These are phyloP conservation scores for Echria macrotheca DNA, from an alignment of 495 filamentous ascomycete species.

Conservation along the genomic window DNA sequence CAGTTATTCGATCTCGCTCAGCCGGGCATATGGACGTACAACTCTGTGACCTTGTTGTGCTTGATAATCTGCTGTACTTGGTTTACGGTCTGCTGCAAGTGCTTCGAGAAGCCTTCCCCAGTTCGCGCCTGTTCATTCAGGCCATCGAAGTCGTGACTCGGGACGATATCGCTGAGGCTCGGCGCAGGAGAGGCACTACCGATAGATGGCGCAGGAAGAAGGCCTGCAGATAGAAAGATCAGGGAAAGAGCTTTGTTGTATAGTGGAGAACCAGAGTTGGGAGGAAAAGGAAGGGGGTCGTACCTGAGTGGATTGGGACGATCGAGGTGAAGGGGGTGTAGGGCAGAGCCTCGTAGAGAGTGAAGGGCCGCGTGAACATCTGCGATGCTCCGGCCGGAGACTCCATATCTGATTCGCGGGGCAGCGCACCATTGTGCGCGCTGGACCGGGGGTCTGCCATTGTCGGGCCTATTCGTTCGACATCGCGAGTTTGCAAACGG, in stretches of 20 bases:
- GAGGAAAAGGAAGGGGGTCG: constrained; percentile 8
- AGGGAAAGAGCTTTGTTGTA: constrained; percentile 8
- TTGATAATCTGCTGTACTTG: constrained; percentile 67
- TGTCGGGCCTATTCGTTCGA: constrained; percentile 18
- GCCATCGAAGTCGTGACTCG: constrained; percentile 37
- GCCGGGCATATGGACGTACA: constrained; percentile 51
- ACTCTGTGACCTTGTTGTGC: constrained; percentile 63
- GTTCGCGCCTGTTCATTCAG: constrained; percentile 49
- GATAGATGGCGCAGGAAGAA: constrained; percentile 64
- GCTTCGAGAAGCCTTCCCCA: constrained; percentile 30
- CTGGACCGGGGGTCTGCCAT: constrained; percentile 33
- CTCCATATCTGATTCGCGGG: not conserved
- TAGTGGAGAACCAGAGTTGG: not conserved
- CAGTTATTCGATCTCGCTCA: constrained; percentile 10
- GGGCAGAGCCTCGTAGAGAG: constrained; percentile 78
- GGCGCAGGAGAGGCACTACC: constrained; percentile 46
- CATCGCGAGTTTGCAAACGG: no score
- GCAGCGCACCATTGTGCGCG: constrained; percentile 18
- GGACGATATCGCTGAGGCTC: constrained; percentile 38
- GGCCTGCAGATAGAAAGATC: constrained; percentile 38
- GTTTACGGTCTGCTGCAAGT: constrained; percentile 47
- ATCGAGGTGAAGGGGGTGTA: constrained; percentile 90
- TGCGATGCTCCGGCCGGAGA: not conserved
- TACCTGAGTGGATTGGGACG: constrained; percentile 80
- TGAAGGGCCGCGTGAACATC: constrained; percentile 33